Percentiles rank a stretch among this genome's conserved stretches.
These are phyloP conservation scores for Drechslerella coelobrocha DNA, from an alignment of 2,329 filamentous ascomycete genomes.

Conservation along the genomic window DNA sequence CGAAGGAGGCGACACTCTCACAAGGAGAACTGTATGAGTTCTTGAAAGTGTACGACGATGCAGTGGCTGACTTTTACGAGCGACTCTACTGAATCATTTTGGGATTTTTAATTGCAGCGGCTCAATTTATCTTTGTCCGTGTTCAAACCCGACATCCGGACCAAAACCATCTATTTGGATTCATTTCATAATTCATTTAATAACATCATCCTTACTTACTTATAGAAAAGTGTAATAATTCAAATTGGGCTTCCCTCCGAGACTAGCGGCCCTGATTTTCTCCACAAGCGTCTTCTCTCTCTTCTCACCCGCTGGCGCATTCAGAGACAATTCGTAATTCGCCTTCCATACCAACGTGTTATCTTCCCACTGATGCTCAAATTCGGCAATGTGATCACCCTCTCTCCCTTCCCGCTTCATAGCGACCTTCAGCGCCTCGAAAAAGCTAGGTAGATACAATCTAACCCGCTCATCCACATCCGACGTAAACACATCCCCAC, in stretches of 20 bases:
- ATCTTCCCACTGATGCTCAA: constrained; percentile 53
- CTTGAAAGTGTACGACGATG: not conserved
- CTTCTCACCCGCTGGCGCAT: not conserved
- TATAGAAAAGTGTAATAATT: no score
- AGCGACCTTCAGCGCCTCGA: constrained; percentile 53
- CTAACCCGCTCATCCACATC: constrained; percentile 40
- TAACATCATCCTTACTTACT: no score
- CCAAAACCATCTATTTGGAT: no score
- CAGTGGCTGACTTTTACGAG: not conserved
- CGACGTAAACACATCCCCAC: constrained; percentile 55
- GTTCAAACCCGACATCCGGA: no score
- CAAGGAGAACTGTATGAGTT: not conserved
- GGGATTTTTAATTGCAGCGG: no score
- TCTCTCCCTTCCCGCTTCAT: constrained; percentile 50
- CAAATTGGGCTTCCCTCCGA: no score
- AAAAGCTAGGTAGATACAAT: constrained; percentile 55
- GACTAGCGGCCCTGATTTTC: not conserved
- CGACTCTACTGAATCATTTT: no score
- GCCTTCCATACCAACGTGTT: constrained; percentile 54
- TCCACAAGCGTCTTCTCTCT: not conserved
- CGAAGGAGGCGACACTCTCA: not conserved
- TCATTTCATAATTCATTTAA: no score
- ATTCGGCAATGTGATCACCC: constrained; percentile 45
- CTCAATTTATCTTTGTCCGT: no score
- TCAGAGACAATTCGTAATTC: constrained; percentile 31